Base-by-base conservation (phyloP, 441 rosid species). In the Breynia disticha region DNA sequence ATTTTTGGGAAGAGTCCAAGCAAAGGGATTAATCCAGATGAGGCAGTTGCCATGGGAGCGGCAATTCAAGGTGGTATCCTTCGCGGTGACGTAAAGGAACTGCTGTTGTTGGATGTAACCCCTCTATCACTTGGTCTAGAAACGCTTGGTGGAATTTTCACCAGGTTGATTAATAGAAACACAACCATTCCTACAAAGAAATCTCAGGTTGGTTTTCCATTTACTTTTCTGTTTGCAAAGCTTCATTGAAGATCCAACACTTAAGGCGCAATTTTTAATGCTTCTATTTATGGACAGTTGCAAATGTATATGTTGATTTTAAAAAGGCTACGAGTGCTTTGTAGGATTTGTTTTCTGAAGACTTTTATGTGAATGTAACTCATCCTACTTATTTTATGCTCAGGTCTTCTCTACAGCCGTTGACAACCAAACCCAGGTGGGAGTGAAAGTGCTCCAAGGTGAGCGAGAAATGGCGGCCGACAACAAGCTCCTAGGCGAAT, bases 161-260 rank as follows among this genome's bases (percentile, higher is more conserved):
- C 96, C 8, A 72, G 84, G 64, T 59, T 87, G 64, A 87, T 84
- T 37, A 64, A 55, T 70, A 73, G 96, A 32, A 87, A 87, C 72
- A 87, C 96, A 17, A 87, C 94, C 11, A 87, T 87, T 45, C 96
- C 96, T 51, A 84, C 95, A 10, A 87, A 87, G 86, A 87, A 87
- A 70, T 71, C 88, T 67, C 96, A 87, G 88, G 91, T 83, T 10
- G 41, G 61, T n/a, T 20, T 37, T 8, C 4, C 15, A 48, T 45
- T 24, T 55, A 18, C 9, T 11, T 16, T 28, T 28, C 5, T 0
- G 35, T 28, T 4, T 28, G 35, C 35, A 2, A 28, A 28, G 7
- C 35, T 4, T 28, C 3, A 3, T 4, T 3, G 35, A 28, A 28
- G 35, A 28, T 28, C 35, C 35, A 4, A 28, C 7, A 28, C 35